Base-by-base conservation (phyloP, 148 eudicot genomes). In the Nyssa sinensis region DNA sequence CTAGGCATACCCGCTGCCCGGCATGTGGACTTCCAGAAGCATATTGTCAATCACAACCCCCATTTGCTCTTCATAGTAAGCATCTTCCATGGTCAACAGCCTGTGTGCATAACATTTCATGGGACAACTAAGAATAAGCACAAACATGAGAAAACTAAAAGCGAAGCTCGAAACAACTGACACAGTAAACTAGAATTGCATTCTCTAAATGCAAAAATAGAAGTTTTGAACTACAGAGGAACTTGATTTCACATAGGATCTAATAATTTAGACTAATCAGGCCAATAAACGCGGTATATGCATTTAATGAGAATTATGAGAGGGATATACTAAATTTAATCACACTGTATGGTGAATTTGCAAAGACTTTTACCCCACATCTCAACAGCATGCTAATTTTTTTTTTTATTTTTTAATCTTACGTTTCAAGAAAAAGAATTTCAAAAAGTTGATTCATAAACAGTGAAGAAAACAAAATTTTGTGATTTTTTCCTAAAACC, bases 1-100 rank as follows among this genome's bases (percentile, higher is more conserved):
- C 7, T 28, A 23, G 35, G 59, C 91, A 80, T 94, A 94, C 98
- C 98, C 98, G 75, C 86, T 83, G 68, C 97, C 98, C 25, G 90
- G 68, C 62, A 80, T 69, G 69, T 90, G 96, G 41, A 85, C 88
- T 84, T 86, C 92, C 39, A 84, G 80, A 82, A 85, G 80, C 89
- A 90, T 84, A 76, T 71, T 72, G 67, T 85, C 82, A 75, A 84
- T 83, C 55, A 84, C 30, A 85, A 31, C 71, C 69, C 76, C 80
- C 77, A 75, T 80, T 79, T 78, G 74, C 71, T 80, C 86, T 63
- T 88, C 88, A 85, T 31, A 87, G 73, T 90, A 87, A 28, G 87
- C 90, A 72, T 92, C 96, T 80, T 88, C 91, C 79, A 90, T 67
- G 27, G 86, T 88, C 84, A 92, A 77, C 72, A 90, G 75, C 79